Base-by-base conservation (phyloP, 23 red algal species). In the Rhodosorus marinus region DNA sequence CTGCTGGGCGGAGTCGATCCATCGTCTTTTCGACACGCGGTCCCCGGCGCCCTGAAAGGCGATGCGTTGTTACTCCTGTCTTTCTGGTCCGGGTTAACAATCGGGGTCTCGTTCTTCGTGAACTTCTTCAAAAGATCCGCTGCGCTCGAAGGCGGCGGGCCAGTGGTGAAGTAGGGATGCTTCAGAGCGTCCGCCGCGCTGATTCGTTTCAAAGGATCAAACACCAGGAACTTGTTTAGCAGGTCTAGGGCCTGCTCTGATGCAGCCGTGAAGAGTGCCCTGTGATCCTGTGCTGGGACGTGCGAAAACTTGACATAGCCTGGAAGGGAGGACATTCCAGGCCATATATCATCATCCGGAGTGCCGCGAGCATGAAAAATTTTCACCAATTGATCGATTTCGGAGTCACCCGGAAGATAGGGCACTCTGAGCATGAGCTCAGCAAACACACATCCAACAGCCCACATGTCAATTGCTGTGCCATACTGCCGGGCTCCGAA, bases 371-470 rank as follows among this genome's bases (percentile, higher is more conserved):
- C 78, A 19, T 67, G 62, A 65, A 71, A 82, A 19, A 95, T 95
- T 57, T 80, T 83, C 14, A 63, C 64, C 26, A 95, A 64, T 40
- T 95, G 88, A 60, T 95, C 88, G 53, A 95, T 68, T 34, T 95
- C 88, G 31, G 59, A 70, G 45, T 95, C 76, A 31, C 88, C 88
- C 19, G 88, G 88, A 28, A 95, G 45, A 50, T 83, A 95, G 4
- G 88, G 88, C 11, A 74, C 61, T 15, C 88, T 52, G 3, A 82
- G 74, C 26, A 95, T 84, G 25, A 95, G 49, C 55, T 95, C 88
- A 24, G 88, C 88, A 66, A 95, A 95, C 33, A 95, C 85, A 71
- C 88, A 95, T 4, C 88, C 88, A 0, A 95, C 47, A 55, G 72
- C 69, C 88, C 88, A 95, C 38, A 95, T 84, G 49, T 95, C 88